Evolutionary conservation across 176 grass and related monocot species (phyloP), one percentile per base, ranked within the genome.

Genomic region (Zizania latifolia): DNA sequence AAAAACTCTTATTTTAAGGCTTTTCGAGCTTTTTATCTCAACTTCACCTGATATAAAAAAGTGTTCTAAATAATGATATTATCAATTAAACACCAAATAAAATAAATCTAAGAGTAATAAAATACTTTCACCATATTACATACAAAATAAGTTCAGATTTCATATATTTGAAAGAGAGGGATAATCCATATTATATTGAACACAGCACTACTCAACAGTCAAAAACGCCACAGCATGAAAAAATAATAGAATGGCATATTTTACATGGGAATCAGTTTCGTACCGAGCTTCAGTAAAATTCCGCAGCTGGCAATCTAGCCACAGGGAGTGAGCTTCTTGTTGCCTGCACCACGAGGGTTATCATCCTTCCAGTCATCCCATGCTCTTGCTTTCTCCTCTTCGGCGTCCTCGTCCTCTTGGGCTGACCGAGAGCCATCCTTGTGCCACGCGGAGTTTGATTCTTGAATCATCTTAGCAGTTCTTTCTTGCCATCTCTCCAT

Each of bases 311-410:
- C 1, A 2, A 26, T 40, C 78, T 82, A 98, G 37, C 95, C 95
- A 22, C 95, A 99, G 31, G 95, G 95, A 3, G 91, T 94, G 72
- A 94, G 89, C 67, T 94, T 99, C 91, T 99, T 99, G 71, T 94
- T 99, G 74, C 95, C 95, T 0, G 95, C 91, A 2, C 95, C 91
- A 13, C 91, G 95, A 40, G 91, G 95, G 46, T 99, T 92, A 24
- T 99, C 95, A 37, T 99, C 95, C 63, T 99, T 94, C 91, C 95
- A 92, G 62, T 99, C 95, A 73, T 94, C 95, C 70, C 77, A 99
- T 17, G 79, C 95, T 74, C 91, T 88, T 41, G 91, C 91, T 83
- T 88, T 94, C 63, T 80, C 89, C 62, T 92, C 95, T 76, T 92
- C 89, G 0, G 79, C 72, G 5, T 90, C 91, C 72, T 99, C 91